Conservation (phyloP, 148 eudicot species). For the Chenopodium berlandieri region DNA sequence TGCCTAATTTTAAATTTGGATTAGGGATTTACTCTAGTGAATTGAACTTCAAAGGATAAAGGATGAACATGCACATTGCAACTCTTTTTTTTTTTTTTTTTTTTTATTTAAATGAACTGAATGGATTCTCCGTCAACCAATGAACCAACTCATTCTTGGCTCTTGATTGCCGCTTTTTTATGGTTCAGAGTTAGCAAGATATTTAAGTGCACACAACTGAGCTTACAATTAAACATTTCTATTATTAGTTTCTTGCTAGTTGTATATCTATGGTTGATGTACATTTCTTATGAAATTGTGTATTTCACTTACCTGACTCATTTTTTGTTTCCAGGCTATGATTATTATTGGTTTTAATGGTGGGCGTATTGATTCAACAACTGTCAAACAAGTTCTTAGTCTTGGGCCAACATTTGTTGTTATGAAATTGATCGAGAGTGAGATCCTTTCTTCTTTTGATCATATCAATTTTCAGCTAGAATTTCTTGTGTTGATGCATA, state of each 20-base stretch:
- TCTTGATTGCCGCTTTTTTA: background rate
- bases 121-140: background rate
- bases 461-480: background rate
- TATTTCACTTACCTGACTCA: constrained; percentile 1
- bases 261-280: background rate
- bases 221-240: too few relatives aligned
- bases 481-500: background rate
- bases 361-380: constrained; percentile 41
- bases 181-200: too few relatives aligned
- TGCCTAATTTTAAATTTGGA: too few relatives aligned
- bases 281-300: background rate
- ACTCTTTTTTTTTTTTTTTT: too few relatives aligned
- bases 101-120: too few relatives aligned
- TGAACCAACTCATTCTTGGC: background rate
- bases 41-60: too few relatives aligned
- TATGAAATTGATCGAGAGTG: constrained; percentile 90
- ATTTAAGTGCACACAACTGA: too few relatives aligned
- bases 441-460: constrained; percentile 22
- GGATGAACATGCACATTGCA: too few relatives aligned
- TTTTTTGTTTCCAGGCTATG: constrained; percentile 55
- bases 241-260: background rate
- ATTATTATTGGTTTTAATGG: constrained; percentile 70
- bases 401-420: constrained; percentile 94
- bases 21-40: too few relatives aligned
- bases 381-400: constrained; percentile 74